Conservation (phyloP, 306 rosid species). For the Begonia peltatifolia region DNA sequence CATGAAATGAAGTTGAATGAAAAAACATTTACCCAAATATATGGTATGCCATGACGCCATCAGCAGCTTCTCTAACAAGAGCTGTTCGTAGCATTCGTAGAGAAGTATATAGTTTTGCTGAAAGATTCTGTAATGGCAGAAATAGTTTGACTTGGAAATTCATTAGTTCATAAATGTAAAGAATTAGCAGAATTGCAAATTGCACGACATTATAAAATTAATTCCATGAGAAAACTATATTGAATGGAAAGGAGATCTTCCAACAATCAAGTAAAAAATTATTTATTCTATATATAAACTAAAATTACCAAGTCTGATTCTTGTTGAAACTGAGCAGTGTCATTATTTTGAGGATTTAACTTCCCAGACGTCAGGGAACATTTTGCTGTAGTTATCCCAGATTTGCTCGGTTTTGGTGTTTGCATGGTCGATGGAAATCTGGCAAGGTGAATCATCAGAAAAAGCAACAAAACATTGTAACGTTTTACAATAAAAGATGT, state of each 20-base stretch:
- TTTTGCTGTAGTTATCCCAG: slow-evolving; percentile 45
- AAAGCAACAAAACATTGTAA: no score
- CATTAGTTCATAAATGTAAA: slow-evolving; percentile 2
- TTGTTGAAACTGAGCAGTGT: slow-evolving; percentile 36
- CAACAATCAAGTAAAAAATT: background rate
- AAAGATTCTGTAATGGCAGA: slow-evolving; percentile 39
- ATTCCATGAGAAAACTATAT: no score
- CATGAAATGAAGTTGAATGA: slow-evolving; percentile 2
- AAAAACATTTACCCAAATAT: slow-evolving; percentile 48
- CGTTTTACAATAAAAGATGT: no score
- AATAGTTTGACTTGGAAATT: background rate
- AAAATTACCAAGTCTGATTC: slow-evolving; percentile 50
- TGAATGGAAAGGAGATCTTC: no score
- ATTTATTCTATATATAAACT: background rate
- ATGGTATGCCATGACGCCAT: slow-evolving; percentile 70
- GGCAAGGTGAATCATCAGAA: no score
- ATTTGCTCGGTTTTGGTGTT: slow-evolving; percentile 34
- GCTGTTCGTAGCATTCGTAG: slow-evolving; percentile 53
- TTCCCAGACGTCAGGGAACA: slow-evolving; percentile 48
- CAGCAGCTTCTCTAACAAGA: slow-evolving; percentile 58
- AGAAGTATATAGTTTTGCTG: slow-evolving; percentile 56
- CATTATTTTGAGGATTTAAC: slow-evolving; percentile 22
- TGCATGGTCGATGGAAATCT: slow-evolving; percentile 61
- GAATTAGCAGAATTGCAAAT: background rate
- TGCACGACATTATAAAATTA: background rate